Evolutionary conservation across 2,329 filamentous ascomycete genomes (phyloP), one percentile per base, ranked within the genome.

Genomic region (Trichoderma atrobrunneum): DNA sequence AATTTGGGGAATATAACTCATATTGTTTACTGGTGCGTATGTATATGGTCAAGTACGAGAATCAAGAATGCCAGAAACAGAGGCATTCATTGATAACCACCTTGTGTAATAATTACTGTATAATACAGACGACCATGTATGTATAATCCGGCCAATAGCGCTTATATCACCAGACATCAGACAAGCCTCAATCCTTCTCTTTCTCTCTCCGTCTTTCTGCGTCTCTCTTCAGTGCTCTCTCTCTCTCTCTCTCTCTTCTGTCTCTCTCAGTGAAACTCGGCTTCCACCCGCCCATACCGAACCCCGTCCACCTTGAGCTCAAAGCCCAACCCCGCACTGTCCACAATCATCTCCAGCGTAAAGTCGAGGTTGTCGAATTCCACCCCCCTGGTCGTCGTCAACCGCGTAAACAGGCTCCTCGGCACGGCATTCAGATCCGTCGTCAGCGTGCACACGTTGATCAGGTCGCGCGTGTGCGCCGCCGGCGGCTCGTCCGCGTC

Each of bases 331-430:
- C 92, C 91, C 0, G 92, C 92, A 76, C 91, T 93, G 78, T 94
- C 91, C 57, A 95, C 92, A 75, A 91, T 90, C 92, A 95, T 94
- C 82, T 94, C 92, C 7, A 95, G 87, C 12, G 92, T 93, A 73
- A 95, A 95, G 78, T 95, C 92, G 34, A 95, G 83, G 74, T 94
- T 94, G 76, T 94, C 91, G 81, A 95, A 95, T 81, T 94, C 92
- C 6, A 94, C 90, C 1, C 92, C 92, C 69, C 92, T 87, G 3
- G 92, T 95, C 14, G 93, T 95, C 18, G 92, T 94, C 74, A 95
- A 81, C 16, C 91, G 83, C 1, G 92, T 94, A 78, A 95, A 95
- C 12, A 94, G 79, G 72, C 86, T 90, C 75, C 90, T 87, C 1
- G 93, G 93, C 21, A 95, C 92, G 0, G 91, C 91, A 63, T 90